These are phyloP conservation scores for Epichloe elymi DNA, from an alignment of 2,329 filamentous ascomycete species.

Conservation along the genomic window DNA sequence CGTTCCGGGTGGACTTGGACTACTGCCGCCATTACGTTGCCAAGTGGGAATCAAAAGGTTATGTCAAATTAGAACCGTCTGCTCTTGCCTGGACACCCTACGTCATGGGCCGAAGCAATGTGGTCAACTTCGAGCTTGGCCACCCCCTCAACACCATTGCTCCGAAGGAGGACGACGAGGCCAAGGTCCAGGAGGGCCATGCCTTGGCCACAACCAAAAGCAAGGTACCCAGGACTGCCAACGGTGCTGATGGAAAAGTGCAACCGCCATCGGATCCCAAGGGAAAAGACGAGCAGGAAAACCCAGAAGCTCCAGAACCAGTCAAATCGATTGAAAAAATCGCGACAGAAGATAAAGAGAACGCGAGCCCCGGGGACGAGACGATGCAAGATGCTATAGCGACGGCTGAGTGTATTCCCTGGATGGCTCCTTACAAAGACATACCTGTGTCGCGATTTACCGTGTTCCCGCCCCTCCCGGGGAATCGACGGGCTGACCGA, in stretches of 20 bases:
- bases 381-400: constrained; percentile 14
- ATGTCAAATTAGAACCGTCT: constrained; percentile 69
- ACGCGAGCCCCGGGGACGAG: constrained; percentile 13
- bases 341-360: constrained; percentile 20
- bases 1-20: constrained; percentile 70
- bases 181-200: constrained; percentile 22
- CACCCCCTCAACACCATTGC: constrained; percentile 75
- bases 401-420: constrained; percentile 20
- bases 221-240: constrained; percentile 1
- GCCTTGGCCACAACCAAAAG: neutral
- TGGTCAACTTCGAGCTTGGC: constrained; percentile 70
- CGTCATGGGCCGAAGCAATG: constrained; percentile 80
- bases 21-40: constrained; percentile 81
- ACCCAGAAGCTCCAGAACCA: constrained; percentile 11
- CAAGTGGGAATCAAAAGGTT: constrained; percentile 80
- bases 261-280: constrained; percentile 3
- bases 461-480: constrained; percentile 55
- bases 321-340: constrained; percentile 18
- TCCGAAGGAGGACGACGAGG: constrained; percentile 62
- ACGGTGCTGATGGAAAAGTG: constrained; percentile 6
- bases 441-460: constrained; percentile 65
- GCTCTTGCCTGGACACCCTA: constrained; percentile 91
- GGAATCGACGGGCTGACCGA: constrained; percentile 34
- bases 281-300: neutral
- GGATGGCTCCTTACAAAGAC: constrained; percentile 34